phyloP scores from a whole-genome alignment of 495 filamentous ascomycete genomes.

The Umbilicaria muhlenbergii region DNA sequence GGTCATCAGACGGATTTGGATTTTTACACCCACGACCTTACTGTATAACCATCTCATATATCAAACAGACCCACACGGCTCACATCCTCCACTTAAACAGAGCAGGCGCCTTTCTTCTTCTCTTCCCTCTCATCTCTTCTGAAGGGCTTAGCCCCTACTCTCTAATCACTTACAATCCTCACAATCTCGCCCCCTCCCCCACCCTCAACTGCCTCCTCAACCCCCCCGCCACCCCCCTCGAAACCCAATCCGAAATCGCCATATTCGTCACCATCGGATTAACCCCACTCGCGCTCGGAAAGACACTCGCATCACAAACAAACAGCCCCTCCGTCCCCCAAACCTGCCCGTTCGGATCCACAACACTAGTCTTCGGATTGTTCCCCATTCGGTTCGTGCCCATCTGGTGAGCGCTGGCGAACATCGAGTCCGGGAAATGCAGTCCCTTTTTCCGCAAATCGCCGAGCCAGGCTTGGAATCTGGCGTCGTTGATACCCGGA shows the following conservation, averaged over 20 bases:
- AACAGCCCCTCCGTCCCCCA: conserved; percentile 64
- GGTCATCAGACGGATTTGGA: too few relatives aligned
- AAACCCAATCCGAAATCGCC: conserved; percentile 59
- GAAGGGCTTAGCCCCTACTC: too few relatives aligned
- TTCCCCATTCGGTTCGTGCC: conserved; percentile 71
- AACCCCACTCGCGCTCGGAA: conserved; percentile 78
- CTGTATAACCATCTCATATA: too few relatives aligned
- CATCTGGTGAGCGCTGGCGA: conserved; percentile 77
- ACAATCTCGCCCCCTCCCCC: background rate
- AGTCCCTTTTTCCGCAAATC: conserved; percentile 39
- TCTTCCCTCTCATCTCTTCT: too few relatives aligned
- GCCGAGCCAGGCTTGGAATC: conserved; percentile 52
- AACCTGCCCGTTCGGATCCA: conserved; percentile 56
- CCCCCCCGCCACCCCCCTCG: conserved; percentile 29
- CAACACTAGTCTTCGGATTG: conserved; percentile 44
- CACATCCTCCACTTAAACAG: too few relatives aligned
- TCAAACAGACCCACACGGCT: too few relatives aligned
- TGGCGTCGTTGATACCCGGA: conserved; percentile 46
- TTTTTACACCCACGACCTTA: too few relatives aligned
- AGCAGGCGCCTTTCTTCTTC: too few relatives aligned
- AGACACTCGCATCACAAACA: conserved; percentile 75
- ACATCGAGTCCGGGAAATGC: conserved; percentile 27
- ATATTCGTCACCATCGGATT: conserved; percentile 91
- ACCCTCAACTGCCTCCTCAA: conserved; percentile 1
- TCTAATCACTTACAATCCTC: background rate